These are phyloP conservation scores for Aaosphaeria arxii DNA, from an alignment of 2,329 filamentous ascomycete genomes.

Conservation along the genomic window DNA sequence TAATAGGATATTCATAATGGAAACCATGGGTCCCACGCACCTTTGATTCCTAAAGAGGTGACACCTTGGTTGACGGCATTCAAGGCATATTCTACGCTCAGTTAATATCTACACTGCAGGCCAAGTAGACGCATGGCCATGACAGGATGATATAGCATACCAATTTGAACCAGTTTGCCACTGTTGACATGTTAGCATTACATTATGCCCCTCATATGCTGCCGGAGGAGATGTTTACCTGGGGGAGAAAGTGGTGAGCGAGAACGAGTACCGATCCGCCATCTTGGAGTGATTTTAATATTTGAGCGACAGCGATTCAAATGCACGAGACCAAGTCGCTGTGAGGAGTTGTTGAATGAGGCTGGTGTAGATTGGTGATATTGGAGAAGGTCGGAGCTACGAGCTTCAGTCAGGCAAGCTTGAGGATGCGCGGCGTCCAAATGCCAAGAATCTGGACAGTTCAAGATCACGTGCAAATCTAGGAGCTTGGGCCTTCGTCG, in stretches of 20 bases:
- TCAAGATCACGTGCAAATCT: conserved; percentile 1
- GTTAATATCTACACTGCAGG: neutral
- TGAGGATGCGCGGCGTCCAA: conserved; percentile 8
- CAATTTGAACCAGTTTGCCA: conserved; percentile 98
- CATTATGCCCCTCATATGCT: conserved; percentile 16
- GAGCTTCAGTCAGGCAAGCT: conserved; percentile 33
- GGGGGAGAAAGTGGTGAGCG: conserved; percentile 97
- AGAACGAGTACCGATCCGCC: conserved; percentile 99
- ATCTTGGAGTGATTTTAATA: conserved; percentile 49
- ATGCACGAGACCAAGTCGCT: neutral
- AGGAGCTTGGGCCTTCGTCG: conserved; percentile 3
- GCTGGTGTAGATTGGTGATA: neutral
- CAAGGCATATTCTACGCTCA: conserved; percentile 82
- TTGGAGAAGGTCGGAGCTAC: conserved; percentile 22
- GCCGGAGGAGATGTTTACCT: conserved; percentile 62
- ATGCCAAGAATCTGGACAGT: neutral
- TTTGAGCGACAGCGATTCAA: too few relatives aligned
- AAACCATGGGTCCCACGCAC: conserved; percentile 44
- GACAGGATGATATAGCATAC: conserved; percentile 49
- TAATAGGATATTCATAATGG: conserved; percentile 5
- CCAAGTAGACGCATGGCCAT: neutral
- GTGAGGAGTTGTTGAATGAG: neutral
- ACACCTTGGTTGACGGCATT: conserved; percentile 99
- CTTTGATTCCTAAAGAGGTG: conserved; percentile 97
- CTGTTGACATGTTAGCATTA: conserved; percentile 56